Evolutionary conservation across 768 basidiomycete species (phyloP).

Genomic region (Grammothele lineata): DNA sequence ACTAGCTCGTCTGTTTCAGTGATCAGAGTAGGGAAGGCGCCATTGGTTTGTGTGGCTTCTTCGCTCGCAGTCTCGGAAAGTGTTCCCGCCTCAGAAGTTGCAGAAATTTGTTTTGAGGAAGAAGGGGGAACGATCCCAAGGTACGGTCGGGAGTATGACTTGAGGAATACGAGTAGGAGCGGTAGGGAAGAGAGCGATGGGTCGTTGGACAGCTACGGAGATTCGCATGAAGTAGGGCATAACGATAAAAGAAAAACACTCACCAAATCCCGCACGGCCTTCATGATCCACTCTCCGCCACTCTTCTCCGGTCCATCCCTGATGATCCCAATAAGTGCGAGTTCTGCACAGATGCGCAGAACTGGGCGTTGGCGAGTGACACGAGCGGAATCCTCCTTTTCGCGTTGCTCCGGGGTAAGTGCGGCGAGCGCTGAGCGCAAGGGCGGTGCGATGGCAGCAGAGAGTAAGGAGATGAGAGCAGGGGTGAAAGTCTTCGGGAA

Average conservation of each 20-base stretch:
- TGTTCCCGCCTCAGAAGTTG: conserved; percentile 50
- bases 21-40: conserved; percentile 36
- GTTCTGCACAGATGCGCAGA: conserved; percentile 83
- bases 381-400: conserved; percentile 85
- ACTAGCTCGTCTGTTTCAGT: conserved; percentile 72
- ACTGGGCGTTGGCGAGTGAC: conserved; percentile 80
- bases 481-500: conserved; percentile 81
- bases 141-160: conserved; percentile 85
- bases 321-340: conserved; percentile 84
- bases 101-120: conserved; percentile 54
- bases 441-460: conserved; percentile 54
- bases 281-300: conserved; percentile 89
- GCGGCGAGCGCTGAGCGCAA: conserved; percentile 51
- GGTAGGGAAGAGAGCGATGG: conserved; percentile 85
- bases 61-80: conserved; percentile 38
- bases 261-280: conserved; percentile 79
- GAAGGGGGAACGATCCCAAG: conserved; percentile 65
- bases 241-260: conserved; percentile 24
- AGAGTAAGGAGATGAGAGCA: conserved; percentile 56
- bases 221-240: not conserved
- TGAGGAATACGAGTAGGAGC: conserved; percentile 86
- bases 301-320: conserved; percentile 65
- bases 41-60: conserved; percentile 23
- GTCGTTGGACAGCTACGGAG: conserved; percentile 75
- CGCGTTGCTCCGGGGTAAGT: conserved; percentile 72